These are phyloP conservation scores for Xylaria sp. DNA, from an alignment of 2,329 filamentous ascomycete species.

Conservation along the genomic window DNA sequence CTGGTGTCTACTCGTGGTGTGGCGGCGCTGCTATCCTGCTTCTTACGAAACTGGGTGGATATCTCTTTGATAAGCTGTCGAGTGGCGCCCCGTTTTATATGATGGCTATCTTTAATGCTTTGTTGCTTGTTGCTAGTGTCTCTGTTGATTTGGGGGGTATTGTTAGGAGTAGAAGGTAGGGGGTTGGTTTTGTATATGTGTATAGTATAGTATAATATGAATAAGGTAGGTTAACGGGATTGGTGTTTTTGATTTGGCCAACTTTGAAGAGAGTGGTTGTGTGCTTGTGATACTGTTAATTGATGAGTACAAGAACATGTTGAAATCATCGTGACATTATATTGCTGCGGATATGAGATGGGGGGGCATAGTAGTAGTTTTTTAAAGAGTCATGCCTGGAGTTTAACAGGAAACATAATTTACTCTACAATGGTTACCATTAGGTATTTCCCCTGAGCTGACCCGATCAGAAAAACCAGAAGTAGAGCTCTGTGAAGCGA, in stretches of 20 bases:
- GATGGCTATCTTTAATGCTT: constrained; percentile 87
- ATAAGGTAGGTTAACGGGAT: not conserved
- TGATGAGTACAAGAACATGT: too few species aligned
- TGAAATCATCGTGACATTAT: too few species aligned
- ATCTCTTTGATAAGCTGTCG: constrained; percentile 80
- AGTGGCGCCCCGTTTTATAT: constrained; percentile 89
- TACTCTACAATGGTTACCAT: too few species aligned
- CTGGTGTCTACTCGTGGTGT: constrained; percentile 90
- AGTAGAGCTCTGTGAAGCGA: too few species aligned
- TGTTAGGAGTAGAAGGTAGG: constrained; percentile 4
- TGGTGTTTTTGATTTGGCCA: not conserved
- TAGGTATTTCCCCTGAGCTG: too few species aligned
- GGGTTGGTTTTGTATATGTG: not conserved
- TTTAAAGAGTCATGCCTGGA: too few species aligned
- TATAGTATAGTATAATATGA: not conserved
- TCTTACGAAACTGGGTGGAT: constrained; percentile 89
- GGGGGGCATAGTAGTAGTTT: too few species aligned
- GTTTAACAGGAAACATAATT: too few species aligned
- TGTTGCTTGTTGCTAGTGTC: constrained; percentile 70
- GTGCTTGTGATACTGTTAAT: too few species aligned
- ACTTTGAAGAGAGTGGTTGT: too few species aligned
- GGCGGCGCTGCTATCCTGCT: constrained; percentile 90
- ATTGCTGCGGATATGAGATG: too few species aligned
- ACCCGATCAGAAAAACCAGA: too few species aligned
- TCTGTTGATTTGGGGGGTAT: constrained; percentile 57